Conservation (phyloP, 495 filamentous ascomycete genomes). For the Bacidia gigantensis region DNA sequence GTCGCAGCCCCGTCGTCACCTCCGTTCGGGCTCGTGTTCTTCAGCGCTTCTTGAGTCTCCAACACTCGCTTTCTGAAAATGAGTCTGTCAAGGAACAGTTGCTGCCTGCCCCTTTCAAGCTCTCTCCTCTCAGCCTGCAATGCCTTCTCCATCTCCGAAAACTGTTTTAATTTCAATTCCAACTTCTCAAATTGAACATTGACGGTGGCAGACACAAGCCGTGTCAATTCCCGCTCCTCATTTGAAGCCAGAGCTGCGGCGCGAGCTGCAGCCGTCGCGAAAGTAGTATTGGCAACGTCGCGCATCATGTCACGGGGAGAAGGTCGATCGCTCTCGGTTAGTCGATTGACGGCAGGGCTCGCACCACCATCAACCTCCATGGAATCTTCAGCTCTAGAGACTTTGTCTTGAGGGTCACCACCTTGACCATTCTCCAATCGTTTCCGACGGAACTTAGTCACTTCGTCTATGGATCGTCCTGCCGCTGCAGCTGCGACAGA, state of each 20-base stretch:
- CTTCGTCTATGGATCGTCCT: constrained; percentile 68
- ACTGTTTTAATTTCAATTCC: constrained; percentile 77
- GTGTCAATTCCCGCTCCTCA: constrained; percentile 91
- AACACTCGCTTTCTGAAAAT: constrained; percentile 76
- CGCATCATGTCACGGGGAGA: constrained; percentile 20
- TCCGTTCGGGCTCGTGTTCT: constrained; percentile 43
- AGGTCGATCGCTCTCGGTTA: constrained; percentile 5
- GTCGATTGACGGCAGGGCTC: constrained; percentile 13
- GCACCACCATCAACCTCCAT: constrained; percentile 49
- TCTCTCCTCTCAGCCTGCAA: constrained; percentile 85
- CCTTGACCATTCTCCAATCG: constrained; percentile 50
- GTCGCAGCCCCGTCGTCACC: constrained; percentile 45
- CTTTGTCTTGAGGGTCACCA: constrained; percentile 39
- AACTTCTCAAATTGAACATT: constrained; percentile 75
- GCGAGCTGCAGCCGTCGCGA: constrained; percentile 73
- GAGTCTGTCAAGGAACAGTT: constrained; percentile 83
- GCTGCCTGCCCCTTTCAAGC: constrained; percentile 76
- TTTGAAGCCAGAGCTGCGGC: constrained; percentile 81
- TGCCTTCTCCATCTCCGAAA: constrained; percentile 87
- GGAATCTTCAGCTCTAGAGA: constrained; percentile 46
- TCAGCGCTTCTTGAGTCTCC: constrained; percentile 66
- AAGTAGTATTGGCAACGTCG: constrained; percentile 52
- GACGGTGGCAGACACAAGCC: constrained; percentile 70
- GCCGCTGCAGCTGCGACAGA: constrained; percentile 79
- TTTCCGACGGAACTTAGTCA: constrained; percentile 58